Evolutionary conservation across 768 basidiomycete species (phyloP), one percentile per base, ranked within the genome.

Genomic region (Omphalotus guepiniiformis): DNA sequence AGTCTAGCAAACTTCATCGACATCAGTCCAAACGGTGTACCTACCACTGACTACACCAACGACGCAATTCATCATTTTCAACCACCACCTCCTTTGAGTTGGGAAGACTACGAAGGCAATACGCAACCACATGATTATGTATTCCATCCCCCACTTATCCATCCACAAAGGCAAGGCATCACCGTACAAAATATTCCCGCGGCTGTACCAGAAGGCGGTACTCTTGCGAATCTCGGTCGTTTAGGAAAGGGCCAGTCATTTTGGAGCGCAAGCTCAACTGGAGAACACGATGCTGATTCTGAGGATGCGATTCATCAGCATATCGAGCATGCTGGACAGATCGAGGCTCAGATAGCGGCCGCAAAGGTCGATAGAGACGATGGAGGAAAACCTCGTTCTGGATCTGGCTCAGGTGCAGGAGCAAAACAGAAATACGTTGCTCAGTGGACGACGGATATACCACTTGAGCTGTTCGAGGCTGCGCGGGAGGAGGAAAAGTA

Each of bases 1-100:
- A 87, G 86, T 21, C 74, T 98, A 35, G 91, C 95, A 45, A 98
- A 98, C 69, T 97, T 94, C 61, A 83, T 98, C 49, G 82, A 35
- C 22, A 19, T 46, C 8, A 36, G 38, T 25, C 39, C 39, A 25
- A 22, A 32, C 28, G 11, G 23, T 27, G 44, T n/a, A 13, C 27
- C 27, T 16, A 25, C 35, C 44, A 25, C 44, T 19, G 6, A 11
- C 30, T 32, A 28, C 12, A 15, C 42, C 15, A 11, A 26, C 23
- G 18, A 27, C 41, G 15, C n/a, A n/a, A n/a, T n/a, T n/a, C n/a
- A n/a, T n/a, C n/a, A n/a, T n/a, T n/a, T n/a, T n/a, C n/a, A n/a
- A n/a, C n/a, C n/a, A n/a, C n/a, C n/a, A n/a, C n/a, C n/a, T n/a
- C n/a, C n/a, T n/a, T n/a, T n/a, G n/a, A n/a, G n/a, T n/a, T n/a